Base-by-base conservation (phyloP, 1,284 basidiomycete species). In the Salmacisia buchloeana region DNA sequence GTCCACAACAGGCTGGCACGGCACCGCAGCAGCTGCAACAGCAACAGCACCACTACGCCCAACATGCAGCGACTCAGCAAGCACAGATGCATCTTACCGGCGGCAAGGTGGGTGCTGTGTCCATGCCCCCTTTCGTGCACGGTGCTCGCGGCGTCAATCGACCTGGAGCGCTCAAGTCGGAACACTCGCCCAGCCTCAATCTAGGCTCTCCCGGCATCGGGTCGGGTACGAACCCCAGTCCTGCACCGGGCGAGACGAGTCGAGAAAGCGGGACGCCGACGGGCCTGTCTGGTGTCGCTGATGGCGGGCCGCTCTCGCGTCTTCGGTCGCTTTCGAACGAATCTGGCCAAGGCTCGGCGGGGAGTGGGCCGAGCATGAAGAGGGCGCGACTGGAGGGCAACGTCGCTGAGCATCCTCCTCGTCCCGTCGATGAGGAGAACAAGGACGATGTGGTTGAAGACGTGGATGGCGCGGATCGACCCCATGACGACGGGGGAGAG, bases 361-460 rank as follows among this genome's bases (percentile, higher is more conserved):
- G 18, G 15, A 10, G 7, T 12, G 46, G 46, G 13, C 46, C 46
- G 46, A 52, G 46, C 4, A 21, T 52, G 18, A 52, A 52, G 29
- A 21, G 46, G 13, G 46, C 46, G 15, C 46, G 46, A 31, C 15
- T 52, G 23, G 46, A 52, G 25, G 46, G 46, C 23, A 25, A 52
- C 29, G 46, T 52, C 9, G 29, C 23, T 1, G 29, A 27, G 15
- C n/a, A 27, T 12, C 25, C 46, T 9, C 25, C 46, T 21, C 46
- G 46, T 4, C 18, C 58, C 3, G 62, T 63, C 38, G 67, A 70
- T 6, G 67, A 54, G 21, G 38, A 25, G 31, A 54, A 61, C 18
- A 33, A 33, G 39, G 23, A 36, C 2, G 59, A 31, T 12, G 25
- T 54, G 33, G 46, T 21, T 21, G 23, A 21, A 9, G 34, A 33